Conservation (phyloP, 306 rosid species). For the Rosa multiflora region DNA sequence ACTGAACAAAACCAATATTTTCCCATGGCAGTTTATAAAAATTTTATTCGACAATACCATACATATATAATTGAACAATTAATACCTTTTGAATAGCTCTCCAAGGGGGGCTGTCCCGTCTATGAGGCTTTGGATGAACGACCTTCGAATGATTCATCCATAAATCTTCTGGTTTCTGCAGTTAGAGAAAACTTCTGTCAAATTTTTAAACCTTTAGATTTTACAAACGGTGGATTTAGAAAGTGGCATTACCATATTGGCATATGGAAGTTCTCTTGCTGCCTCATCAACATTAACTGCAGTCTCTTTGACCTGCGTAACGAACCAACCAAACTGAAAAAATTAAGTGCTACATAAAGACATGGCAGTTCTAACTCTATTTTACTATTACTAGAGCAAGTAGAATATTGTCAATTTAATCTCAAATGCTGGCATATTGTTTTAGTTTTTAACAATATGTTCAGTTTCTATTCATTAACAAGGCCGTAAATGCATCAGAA, state of each 20-base stretch:
- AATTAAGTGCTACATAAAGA: too few relatives aligned
- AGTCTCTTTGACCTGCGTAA: conserved; percentile 68
- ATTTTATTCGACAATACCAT: too few relatives aligned
- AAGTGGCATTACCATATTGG: conserved; percentile 61
- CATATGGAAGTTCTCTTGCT: conserved; percentile 93
- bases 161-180: conserved; percentile 96
- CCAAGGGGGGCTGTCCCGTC: conserved; percentile 70
- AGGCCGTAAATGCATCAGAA: too few relatives aligned
- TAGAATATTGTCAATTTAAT: too few relatives aligned
- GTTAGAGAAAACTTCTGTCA: conserved; percentile 27
- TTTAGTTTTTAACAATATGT: too few relatives aligned
- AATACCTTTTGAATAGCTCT: conserved; percentile 73
- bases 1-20: too few relatives aligned
- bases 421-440: too few relatives aligned
- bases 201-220: conserved; percentile 19
- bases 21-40: too few relatives aligned
- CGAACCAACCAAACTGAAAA: conserved; percentile 12
- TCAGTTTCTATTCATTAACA: too few relatives aligned
- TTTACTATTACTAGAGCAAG: too few relatives aligned
- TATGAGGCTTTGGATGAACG: conserved; percentile 90
- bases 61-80: too few relatives aligned
- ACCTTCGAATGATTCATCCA: conserved; percentile 87
- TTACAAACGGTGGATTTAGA: conserved; percentile 13
- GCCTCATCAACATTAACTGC: conserved; percentile 89
- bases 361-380: too few relatives aligned